Evolutionary conservation across 306 rosid genomes (phyloP), one percentile per base, ranked within the genome.

Genomic region (Coriaria nepalensis): DNA sequence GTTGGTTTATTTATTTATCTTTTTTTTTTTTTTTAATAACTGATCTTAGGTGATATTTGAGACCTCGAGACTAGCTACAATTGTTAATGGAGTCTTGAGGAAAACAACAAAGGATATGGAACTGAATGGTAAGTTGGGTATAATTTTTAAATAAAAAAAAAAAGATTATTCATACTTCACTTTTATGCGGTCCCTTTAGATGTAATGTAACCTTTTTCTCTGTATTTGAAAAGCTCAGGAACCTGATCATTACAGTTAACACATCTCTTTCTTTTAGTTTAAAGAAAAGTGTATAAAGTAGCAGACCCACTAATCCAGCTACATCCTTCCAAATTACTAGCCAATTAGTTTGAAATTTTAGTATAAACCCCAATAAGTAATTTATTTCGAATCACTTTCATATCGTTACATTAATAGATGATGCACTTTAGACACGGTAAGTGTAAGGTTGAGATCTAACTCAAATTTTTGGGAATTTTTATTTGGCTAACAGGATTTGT

Each of bases 11-110:
- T n/a, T 62, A 14, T 9, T 32, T 43, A 47, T 5, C 57, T 12
- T 43, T 45, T n/a, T 51, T 43, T 37, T 60, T 29, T 53, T 35
- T 42, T 52, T 42, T 56, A 6, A 47, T 15, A 33, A 15, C 56
- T 71, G 71, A 20, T 1, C 29, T 20, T 77, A 92, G 98, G 96
- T 85, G 49, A 86, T 92, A 45, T 78, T 82, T 65, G 98, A 92
- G 87, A 82, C 98, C 65, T 82, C 96, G n/a, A 85, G 98, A 60
- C 54, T 92, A 73, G 98, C 98, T 12, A 85, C 98, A 14, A 75
- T 92, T 60, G 98, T 92, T 43, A 92, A 92, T 59, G 98, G 98
- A 57, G 96, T 92, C 11, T 48, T 85, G 39, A 82, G 98, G 53
- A 92, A 92, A 71, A 85, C 98, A 57, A 75, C 98, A 34, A 58